phyloP scores from a whole-genome alignment of 2,329 filamentous ascomycete species.

The Domatiomyces globalis region DNA sequence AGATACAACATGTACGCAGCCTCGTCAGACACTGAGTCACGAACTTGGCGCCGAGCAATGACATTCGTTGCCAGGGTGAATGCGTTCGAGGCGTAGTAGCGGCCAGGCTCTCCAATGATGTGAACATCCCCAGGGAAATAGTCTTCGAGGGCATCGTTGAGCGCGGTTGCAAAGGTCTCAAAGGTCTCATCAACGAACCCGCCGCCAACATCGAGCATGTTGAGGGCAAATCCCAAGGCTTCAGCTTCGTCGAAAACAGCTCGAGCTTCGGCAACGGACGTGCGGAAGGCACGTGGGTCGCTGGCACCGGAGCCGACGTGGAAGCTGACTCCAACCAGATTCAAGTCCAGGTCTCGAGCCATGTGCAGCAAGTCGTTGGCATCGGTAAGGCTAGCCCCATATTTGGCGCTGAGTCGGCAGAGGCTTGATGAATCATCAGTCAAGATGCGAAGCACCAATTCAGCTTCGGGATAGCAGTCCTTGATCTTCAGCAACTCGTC shows the following conservation, averaged over 20 bases:
- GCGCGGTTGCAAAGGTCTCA: constrained; percentile 70
- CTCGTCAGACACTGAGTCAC: constrained; percentile 40
- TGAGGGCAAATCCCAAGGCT: constrained; percentile 62
- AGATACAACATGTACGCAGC: constrained; percentile 92
- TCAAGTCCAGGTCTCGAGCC: constrained; percentile 69
- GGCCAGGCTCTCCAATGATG: constrained; percentile 89
- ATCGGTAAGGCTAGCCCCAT: constrained; percentile 76
- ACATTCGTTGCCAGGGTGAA: constrained; percentile 94
- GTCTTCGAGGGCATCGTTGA: constrained; percentile 66
- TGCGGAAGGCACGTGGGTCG: constrained; percentile 79
- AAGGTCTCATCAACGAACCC: constrained; percentile 88
- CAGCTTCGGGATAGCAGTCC: constrained; percentile 72
- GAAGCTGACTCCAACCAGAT: constrained; percentile 92
- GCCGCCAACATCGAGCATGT: constrained; percentile 84
- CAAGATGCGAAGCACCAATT: constrained; percentile 85
- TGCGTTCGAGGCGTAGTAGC: constrained; percentile 85
- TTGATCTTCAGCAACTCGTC: constrained; percentile 98
- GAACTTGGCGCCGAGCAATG: constrained; percentile 83
- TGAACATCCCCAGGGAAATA: constrained; percentile 75
- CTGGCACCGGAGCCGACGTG: constrained; percentile 94
- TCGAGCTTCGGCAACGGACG: constrained; percentile 80
- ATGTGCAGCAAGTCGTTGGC: constrained; percentile 63
- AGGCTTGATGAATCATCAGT: constrained; percentile 92
- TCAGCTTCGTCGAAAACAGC: constrained; percentile 75
- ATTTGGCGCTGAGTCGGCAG: constrained; percentile 93